Evolutionary conservation across 257 asterid species (phyloP).

Genomic region (Ajuga chamaepitys): DNA sequence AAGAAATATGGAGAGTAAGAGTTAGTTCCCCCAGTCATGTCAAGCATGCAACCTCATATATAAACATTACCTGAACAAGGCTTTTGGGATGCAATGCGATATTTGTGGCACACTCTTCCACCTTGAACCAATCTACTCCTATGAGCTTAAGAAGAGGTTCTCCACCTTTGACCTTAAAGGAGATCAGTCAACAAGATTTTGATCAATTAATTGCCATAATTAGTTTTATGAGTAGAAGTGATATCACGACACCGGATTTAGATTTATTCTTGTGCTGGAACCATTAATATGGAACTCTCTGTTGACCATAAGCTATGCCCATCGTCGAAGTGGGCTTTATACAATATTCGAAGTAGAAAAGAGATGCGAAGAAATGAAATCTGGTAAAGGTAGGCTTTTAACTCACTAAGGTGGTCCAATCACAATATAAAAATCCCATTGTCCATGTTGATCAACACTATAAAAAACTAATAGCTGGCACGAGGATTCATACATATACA

Average conservation of each 20-base stretch:
- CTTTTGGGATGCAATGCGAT: constrained; percentile 81
- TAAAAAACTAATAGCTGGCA: not conserved
- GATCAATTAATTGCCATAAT: not conserved
- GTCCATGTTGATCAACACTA: not conserved
- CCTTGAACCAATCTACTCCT: constrained; percentile 98
- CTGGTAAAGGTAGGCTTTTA: not conserved
- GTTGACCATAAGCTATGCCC: not conserved
- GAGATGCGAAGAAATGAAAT: not conserved
- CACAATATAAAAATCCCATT: not conserved
- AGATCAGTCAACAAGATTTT: constrained; percentile 11
- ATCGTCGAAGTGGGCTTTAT: not conserved
- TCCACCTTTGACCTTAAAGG: constrained; percentile 77
- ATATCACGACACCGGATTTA: not conserved
- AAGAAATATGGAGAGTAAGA: not conserved
- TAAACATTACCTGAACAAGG: constrained; percentile 70
- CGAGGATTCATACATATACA: not conserved
- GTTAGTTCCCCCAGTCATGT: not conserved
- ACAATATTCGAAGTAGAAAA: constrained; percentile 1
- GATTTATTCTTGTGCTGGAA: not conserved
- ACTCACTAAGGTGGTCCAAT: not conserved
- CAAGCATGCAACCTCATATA: not conserved
- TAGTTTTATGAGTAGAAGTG: not conserved
- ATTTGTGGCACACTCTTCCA: constrained; percentile 48
- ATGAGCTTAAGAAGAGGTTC: constrained; percentile 91
- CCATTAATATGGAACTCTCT: not conserved